phyloP scores from a whole-genome alignment of 176 grass and related monocot genomes.

The Echinochloa phyllopogon region DNA sequence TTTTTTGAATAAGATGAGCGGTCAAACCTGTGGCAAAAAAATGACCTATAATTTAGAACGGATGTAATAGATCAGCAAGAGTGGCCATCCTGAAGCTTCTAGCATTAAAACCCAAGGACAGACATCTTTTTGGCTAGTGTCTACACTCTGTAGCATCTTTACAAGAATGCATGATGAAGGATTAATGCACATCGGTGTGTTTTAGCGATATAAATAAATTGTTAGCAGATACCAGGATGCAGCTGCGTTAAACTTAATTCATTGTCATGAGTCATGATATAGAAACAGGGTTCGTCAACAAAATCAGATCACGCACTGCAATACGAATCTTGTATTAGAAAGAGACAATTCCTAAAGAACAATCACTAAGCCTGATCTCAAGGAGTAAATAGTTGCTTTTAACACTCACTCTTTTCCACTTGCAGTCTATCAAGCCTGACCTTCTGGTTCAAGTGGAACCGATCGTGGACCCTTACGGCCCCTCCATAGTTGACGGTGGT shows the following conservation, averaged over 20 bases:
- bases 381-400: neutral
- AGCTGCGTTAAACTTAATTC: neutral
- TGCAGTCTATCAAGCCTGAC: conserved; percentile 76
- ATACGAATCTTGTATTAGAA: neutral
- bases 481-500: conserved; percentile 66
- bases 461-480: conserved; percentile 84
- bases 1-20: too few relatives aligned
- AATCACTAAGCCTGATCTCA: too few relatives aligned
- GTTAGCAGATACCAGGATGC: neutral
- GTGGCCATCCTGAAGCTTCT: neutral
- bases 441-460: conserved; percentile 63
- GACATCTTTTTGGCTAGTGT: neutral
- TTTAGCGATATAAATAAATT: neutral
- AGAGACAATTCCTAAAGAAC: too few relatives aligned
- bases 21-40: too few relatives aligned
- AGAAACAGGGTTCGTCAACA: neutral
- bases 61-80: neutral
- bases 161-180: neutral
- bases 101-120: neutral
- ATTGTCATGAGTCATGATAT: neutral
- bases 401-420: neutral
- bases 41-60: too few relatives aligned
- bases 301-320: neutral
- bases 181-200: neutral
- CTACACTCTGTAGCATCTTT: neutral